Evolutionary conservation across 2,329 filamentous ascomycete genomes (phyloP).

Genomic region (Dissoconium aciculare): DNA sequence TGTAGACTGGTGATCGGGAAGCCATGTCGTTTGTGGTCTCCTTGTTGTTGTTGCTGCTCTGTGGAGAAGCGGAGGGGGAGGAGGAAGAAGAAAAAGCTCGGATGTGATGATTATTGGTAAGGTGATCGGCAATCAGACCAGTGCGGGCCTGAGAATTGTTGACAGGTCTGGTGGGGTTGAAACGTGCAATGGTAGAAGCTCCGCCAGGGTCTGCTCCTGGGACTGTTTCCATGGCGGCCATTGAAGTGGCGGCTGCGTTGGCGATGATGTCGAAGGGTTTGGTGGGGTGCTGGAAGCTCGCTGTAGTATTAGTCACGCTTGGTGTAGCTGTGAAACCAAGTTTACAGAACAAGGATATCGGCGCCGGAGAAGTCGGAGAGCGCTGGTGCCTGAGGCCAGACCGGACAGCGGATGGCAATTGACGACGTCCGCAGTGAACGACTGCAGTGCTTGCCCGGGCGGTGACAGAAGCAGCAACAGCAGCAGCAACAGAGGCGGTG

Average conservation of each 20-base stretch:
- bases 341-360: too few species aligned
- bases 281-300: background rate
- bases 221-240: too few species aligned
- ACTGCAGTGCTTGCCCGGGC: too few species aligned
- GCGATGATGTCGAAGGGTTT: too few species aligned
- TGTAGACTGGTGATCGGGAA: conserved; percentile 44
- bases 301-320: background rate
- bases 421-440: too few species aligned
- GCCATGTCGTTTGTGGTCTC: conserved; percentile 12
- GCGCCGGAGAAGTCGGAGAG: too few species aligned
- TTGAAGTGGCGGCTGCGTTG: too few species aligned
- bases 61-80: conserved; percentile 5
- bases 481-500: too few species aligned
- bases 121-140: conserved; percentile 13
- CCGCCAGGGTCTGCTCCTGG: background rate
- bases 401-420: too few species aligned
- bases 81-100: conserved; percentile 7
- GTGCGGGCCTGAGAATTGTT: conserved; percentile 15
- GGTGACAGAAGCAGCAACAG: too few species aligned
- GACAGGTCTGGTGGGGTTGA: conserved; percentile 15
- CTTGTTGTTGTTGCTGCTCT: conserved; percentile 5
- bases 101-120: conserved; percentile 10
- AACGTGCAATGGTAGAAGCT: conserved; percentile 8
- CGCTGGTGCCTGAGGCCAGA: too few species aligned
- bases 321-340: too few species aligned